Evolutionary conservation across 164 flowering plant species (phyloP).

Genomic region (Vitis cinerea): DNA sequence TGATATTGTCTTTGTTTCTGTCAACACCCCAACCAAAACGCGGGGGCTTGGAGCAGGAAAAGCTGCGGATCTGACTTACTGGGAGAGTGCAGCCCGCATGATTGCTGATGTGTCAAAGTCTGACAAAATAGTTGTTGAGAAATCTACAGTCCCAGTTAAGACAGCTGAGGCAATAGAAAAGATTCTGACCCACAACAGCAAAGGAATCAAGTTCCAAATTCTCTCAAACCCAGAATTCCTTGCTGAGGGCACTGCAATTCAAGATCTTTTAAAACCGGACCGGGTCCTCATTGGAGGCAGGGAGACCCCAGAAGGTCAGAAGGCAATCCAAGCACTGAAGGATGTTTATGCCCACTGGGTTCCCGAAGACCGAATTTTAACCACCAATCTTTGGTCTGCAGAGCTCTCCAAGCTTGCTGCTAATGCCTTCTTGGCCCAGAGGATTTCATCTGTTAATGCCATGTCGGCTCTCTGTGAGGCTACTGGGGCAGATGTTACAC

Average conservation of each 20-base stretch:
- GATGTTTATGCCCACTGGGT: conserved; percentile 87
- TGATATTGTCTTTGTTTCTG: conserved; percentile 89
- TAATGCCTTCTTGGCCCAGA: conserved; percentile 88
- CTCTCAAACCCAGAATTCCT: conserved; percentile 91
- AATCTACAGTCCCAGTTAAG: conserved; percentile 90
- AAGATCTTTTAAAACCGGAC: conserved; percentile 77
- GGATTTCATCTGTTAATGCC: conserved; percentile 87
- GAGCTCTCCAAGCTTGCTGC: conserved; percentile 96
- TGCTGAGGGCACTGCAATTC: conserved; percentile 89
- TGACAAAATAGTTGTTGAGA: conserved; percentile 88
- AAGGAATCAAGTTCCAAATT: conserved; percentile 76
- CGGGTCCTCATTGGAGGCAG: conserved; percentile 91
- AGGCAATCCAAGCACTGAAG: conserved; percentile 69
- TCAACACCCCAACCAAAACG: conserved; percentile 88
- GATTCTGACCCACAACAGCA: conserved; percentile 84
- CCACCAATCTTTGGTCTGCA: conserved; percentile 91
- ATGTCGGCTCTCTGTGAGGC: conserved; percentile 97
- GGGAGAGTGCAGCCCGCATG: conserved; percentile 97
- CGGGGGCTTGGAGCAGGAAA: conserved; percentile 92
- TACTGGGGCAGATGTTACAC: conserved; percentile 75
- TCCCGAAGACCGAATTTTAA: conserved; percentile 66
- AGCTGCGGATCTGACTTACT: conserved; percentile 90
- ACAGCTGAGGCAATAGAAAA: conserved; percentile 96
- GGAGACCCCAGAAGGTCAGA: conserved; percentile 85
- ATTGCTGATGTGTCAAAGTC: conserved; percentile 90